Percentiles rank a stretch among this genome's conserved stretches.
Conservation (phyloP, 2,329 filamentous ascomycete genomes). For the Diaporthe ampelina region DNA sequence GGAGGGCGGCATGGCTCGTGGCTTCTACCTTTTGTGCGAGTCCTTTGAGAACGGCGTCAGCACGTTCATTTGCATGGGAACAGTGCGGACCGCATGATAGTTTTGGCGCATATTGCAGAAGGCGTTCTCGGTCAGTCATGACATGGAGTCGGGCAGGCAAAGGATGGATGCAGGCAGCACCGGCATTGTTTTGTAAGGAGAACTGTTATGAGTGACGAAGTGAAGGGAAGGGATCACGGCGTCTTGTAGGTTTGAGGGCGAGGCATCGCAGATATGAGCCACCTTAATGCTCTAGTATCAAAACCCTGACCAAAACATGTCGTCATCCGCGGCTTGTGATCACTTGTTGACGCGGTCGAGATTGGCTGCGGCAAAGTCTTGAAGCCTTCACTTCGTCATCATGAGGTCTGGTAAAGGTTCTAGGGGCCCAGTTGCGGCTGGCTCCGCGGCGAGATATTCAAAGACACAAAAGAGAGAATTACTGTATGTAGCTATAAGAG, state of each 20-base stretch:
- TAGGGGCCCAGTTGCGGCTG: background rate
- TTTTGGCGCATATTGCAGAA: background rate
- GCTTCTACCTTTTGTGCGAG: background rate
- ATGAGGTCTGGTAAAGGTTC: background rate
- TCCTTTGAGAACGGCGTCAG: background rate
- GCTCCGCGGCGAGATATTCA: background rate
- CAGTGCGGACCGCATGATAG: background rate
- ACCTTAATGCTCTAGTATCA: background rate
- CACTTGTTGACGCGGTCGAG: background rate
- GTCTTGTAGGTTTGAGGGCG: background rate
- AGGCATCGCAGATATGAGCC: background rate
- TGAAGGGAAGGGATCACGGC: background rate
- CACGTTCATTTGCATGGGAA: no score
- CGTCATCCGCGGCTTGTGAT: conserved; percentile 22
- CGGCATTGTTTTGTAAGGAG: background rate
- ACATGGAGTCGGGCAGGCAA: background rate
- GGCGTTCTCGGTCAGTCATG: background rate
- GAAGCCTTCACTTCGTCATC: conserved; percentile 31
- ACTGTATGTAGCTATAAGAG: no score
- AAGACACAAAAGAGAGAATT: background rate
- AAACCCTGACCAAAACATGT: conserved; percentile 1
- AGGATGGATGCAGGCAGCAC: background rate
- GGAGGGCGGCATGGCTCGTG: background rate
- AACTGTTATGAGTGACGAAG: conserved; percentile 25
- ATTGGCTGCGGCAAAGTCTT: background rate